phyloP scores from a whole-genome alignment of 768 basidiomycete genomes.

The Boletus eberwhitei region DNA sequence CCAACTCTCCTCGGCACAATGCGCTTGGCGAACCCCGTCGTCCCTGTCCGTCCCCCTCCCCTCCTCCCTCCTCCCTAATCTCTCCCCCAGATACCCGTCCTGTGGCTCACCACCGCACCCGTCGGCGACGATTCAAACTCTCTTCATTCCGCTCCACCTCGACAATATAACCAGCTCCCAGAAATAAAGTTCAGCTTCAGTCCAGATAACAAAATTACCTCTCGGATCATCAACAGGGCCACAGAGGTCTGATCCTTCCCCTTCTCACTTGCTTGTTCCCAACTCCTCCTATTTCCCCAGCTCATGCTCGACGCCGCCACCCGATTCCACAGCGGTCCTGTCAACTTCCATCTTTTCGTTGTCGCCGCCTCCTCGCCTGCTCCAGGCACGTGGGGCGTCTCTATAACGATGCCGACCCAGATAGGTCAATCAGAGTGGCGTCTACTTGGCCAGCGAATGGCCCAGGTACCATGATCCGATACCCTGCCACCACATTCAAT shows the following conservation, averaged over 20 bases:
- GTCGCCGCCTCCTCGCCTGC: constrained; percentile 49
- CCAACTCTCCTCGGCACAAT: constrained; percentile 41
- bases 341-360: constrained; percentile 50
- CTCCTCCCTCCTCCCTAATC: background rate
- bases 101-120: constrained; percentile 47
- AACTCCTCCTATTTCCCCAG: constrained; percentile 4
- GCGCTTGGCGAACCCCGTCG: constrained; percentile 35
- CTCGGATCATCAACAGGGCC: constrained; percentile 40
- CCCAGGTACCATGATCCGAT: constrained; percentile 37
- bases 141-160: constrained; percentile 28
- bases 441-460: constrained; percentile 41
- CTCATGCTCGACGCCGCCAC: constrained; percentile 30
- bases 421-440: constrained; percentile 39
- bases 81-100: constrained; percentile 31
- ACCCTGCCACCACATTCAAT: constrained; percentile 1
- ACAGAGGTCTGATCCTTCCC: constrained; percentile 40
- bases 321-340: constrained; percentile 30
- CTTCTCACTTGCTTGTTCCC: background rate
- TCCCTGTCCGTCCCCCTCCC: constrained; percentile 37
- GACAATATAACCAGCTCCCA: constrained; percentile 40
- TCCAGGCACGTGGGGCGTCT: constrained; percentile 27
- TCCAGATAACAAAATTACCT: constrained; percentile 44
- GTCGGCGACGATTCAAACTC: constrained; percentile 27
- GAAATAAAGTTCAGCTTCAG: constrained; percentile 43
- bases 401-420: constrained; percentile 25